Conservation (phyloP, 345 rosid genomes). For the Raphanus sativus region DNA sequence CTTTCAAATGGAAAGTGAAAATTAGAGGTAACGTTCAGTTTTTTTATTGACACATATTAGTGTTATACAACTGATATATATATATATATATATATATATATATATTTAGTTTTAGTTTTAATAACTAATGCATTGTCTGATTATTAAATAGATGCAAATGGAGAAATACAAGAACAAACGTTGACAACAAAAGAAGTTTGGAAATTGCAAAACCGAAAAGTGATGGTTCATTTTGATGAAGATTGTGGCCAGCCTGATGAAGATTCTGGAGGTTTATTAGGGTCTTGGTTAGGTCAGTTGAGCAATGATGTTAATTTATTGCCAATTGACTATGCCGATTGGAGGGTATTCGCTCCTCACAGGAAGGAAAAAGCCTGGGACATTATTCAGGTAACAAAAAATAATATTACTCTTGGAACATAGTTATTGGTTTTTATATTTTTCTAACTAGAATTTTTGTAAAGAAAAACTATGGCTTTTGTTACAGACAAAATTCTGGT, state of each 20-base stretch:
- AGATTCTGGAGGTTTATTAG: not conserved
- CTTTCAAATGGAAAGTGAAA: too few relatives aligned
- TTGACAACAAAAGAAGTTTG: not conserved
- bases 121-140: not conserved
- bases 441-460: not conserved
- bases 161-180: not conserved
- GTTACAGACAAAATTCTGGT: not conserved
- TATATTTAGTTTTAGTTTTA: not conserved
- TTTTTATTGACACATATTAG: too few relatives aligned
- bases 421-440: too few relatives aligned
- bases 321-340: not conserved
- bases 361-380: not conserved
- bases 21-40: too few relatives aligned
- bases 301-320: not conserved
- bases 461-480: not conserved
- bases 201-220: not conserved
- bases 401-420: not conserved
- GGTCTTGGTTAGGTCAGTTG: not conserved
- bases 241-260: not conserved
- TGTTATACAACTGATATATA: too few relatives aligned
- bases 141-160: not conserved
- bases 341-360: not conserved
- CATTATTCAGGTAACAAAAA: not conserved
- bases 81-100: too few relatives aligned
- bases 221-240: not conserved